A percentile compares a stretch with the other conserved stretches of the same genome.
Evolutionary conservation across 805 yeast genomes (phyloP).

Genomic region (Lipomyces yamadae): DNA sequence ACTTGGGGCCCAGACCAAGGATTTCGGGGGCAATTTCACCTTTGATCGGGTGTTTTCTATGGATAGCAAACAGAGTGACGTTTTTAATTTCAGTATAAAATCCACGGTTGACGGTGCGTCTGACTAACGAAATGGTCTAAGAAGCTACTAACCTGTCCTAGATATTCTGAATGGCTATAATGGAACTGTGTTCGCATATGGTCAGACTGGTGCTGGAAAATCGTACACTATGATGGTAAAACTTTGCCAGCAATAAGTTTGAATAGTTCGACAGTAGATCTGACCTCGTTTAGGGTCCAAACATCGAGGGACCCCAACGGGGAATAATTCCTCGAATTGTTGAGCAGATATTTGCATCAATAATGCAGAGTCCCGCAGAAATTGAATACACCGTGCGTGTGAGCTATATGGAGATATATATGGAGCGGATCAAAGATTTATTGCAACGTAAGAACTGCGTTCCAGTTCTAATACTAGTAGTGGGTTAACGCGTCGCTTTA

Average conservation of each 20-base stretch:
- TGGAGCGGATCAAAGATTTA: slow-evolving; percentile 76
- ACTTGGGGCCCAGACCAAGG: slow-evolving; percentile 27
- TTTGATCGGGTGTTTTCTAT: slow-evolving; percentile 70
- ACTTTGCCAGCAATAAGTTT: neutral
- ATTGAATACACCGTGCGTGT: slow-evolving; percentile 70
- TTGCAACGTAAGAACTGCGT: slow-evolving; percentile 48
- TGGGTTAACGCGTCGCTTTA: neutral
- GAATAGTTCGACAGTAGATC: neutral
- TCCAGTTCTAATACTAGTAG: neutral
- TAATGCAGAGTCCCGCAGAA: slow-evolving; percentile 53
- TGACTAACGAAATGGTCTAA: neutral
- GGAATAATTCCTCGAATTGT: slow-evolving; percentile 80
- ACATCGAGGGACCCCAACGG: slow-evolving; percentile 48
- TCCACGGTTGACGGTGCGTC: slow-evolving; percentile 58
- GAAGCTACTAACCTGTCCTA: neutral
- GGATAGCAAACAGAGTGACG: slow-evolving; percentile 57
- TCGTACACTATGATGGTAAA: slow-evolving; percentile 68
- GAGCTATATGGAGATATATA: slow-evolving; percentile 78
- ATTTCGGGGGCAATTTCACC: slow-evolving; percentile 49
- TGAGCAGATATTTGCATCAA: slow-evolving; percentile 64
- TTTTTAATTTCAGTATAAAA: slow-evolving; percentile 62
- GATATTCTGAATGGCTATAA: slow-evolving; percentile 77
- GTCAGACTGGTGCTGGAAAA: slow-evolving; percentile 80
- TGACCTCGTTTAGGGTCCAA: slow-evolving; percentile 51
- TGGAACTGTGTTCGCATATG: slow-evolving; percentile 77